These are phyloP conservation scores for Boletus subcaerulescens DNA, from an alignment of 768 basidiomycete genomes.

Conservation along the genomic window DNA sequence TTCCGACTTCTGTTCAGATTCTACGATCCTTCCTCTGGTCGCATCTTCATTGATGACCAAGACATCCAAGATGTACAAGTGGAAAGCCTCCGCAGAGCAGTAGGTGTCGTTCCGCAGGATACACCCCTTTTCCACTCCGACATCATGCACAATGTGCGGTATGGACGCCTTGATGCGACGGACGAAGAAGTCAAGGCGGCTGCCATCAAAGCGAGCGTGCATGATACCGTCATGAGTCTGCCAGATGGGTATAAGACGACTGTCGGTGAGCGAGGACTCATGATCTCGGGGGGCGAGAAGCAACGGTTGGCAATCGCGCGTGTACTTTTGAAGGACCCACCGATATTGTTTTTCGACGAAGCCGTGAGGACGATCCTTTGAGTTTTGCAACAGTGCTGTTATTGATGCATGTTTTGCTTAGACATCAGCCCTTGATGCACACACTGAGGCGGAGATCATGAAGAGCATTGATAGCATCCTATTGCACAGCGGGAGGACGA, in stretches of 20 bases:
- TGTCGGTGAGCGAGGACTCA: conserved; percentile 94
- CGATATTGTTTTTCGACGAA: conserved; percentile 97
- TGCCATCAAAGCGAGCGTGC: conserved; percentile 83
- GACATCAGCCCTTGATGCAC: conserved; percentile 95
- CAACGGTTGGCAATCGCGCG: conserved; percentile 94
- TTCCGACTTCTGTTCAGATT: conserved; percentile 93
- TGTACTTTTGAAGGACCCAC: conserved; percentile 89
- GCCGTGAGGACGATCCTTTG: conserved; percentile 58
- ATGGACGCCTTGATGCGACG: conserved; percentile 81
- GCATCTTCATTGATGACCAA: conserved; percentile 87
- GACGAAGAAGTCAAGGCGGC: conserved; percentile 89
- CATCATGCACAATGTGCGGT: conserved; percentile 92
- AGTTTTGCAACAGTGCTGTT: neutral
- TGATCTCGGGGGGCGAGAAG: conserved; percentile 99
- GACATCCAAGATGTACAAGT: conserved; percentile 73
- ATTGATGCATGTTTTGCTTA: conserved; percentile 27
- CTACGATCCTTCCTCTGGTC: conserved; percentile 80
- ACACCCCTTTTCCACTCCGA: conserved; percentile 97
- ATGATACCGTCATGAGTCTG: conserved; percentile 71
- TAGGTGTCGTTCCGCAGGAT: conserved; percentile 97
- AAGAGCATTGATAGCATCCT: conserved; percentile 83
- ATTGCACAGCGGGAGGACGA: conserved; percentile 77
- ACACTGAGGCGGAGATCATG: conserved; percentile 95
- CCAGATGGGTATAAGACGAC: conserved; percentile 87
- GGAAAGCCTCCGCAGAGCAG: conserved; percentile 63